Percentiles rank a stretch among this genome's conserved stretches.
Conservation (phyloP, 2,329 filamentous ascomycete genomes). For the Fusarium sp. region DNA sequence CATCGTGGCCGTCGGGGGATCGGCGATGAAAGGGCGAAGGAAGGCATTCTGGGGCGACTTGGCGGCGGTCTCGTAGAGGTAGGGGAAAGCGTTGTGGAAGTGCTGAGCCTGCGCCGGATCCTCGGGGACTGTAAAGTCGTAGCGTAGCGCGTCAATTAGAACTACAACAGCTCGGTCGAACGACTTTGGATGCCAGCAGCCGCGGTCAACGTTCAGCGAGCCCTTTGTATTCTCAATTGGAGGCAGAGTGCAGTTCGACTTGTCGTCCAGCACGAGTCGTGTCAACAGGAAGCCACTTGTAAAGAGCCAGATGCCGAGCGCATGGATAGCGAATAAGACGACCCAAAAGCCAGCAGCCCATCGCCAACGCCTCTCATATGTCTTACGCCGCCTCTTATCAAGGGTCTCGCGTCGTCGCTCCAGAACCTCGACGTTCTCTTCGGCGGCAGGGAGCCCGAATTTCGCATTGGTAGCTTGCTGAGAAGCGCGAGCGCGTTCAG, state of each 20-base stretch:
- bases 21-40: constrained; percentile 93
- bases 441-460: constrained; percentile 51
- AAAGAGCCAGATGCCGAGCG: constrained; percentile 88
- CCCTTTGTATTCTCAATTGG: constrained; percentile 69
- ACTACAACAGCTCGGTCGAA: constrained; percentile 94
- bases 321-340: constrained; percentile 80
- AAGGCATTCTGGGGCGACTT: constrained; percentile 85
- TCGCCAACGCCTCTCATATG: constrained; percentile 66
- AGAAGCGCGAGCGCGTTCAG: constrained; percentile 63
- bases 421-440: constrained; percentile 55
- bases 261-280: constrained; percentile 81
- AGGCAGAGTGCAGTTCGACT: constrained; percentile 76
- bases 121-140: constrained; percentile 92
- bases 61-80: constrained; percentile 85
- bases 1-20: constrained; percentile 93
- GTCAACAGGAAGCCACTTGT: constrained; percentile 95
- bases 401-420: constrained; percentile 62
- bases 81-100: constrained; percentile 90
- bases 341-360: constrained; percentile 77
- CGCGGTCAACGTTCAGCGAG: constrained; percentile 65
- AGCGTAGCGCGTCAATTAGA: constrained; percentile 92
- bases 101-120: constrained; percentile 57
- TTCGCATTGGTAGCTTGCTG: constrained; percentile 55
- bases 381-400: constrained; percentile 62
- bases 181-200: constrained; percentile 96